A percentile compares a stretch with the other conserved stretches of the same genome.
These are phyloP conservation scores for Gamarada debralockiae DNA, from an alignment of 495 filamentous ascomycete genomes.

Conservation along the genomic window DNA sequence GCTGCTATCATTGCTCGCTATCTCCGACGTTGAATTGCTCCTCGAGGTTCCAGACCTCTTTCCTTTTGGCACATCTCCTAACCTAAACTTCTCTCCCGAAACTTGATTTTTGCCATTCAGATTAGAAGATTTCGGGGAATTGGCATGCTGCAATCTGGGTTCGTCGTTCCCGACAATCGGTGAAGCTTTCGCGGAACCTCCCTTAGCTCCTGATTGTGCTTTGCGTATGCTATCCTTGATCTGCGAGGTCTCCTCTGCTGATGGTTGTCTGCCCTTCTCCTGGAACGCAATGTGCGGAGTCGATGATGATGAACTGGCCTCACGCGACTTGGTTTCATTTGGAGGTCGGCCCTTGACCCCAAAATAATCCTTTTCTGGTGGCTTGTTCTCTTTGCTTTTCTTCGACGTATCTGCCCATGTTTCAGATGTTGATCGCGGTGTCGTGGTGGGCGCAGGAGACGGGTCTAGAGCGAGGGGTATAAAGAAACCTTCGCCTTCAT, in stretches of 20 bases:
- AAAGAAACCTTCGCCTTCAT: conserved; percentile 69
- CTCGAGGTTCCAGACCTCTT: conserved; percentile 58
- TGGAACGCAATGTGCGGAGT: conserved; percentile 91
- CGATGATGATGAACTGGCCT: conserved; percentile 41
- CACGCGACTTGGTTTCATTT: conserved; percentile 22
- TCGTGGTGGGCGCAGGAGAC: conserved; percentile 59
- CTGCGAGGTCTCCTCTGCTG: conserved; percentile 42
- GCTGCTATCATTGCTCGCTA: conserved; percentile 6
- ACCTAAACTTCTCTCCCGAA: conserved; percentile 56
- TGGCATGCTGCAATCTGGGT: conserved; percentile 30
- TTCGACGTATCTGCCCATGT: conserved; percentile 30
- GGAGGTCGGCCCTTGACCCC: conserved; percentile 28
- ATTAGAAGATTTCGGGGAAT: conserved; percentile 18
- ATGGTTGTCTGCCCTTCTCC: conserved; percentile 69
- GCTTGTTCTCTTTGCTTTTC: conserved; percentile 37
- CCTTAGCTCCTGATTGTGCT: conserved; percentile 34
- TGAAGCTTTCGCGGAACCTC: conserved; percentile 32
- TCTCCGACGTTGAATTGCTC: conserved; percentile 58
- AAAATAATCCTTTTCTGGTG: conserved; percentile 47
- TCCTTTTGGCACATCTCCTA: conserved; percentile 71
- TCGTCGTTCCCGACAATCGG: conserved; percentile 37
- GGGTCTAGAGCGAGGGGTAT: conserved; percentile 91
- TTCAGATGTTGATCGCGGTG: conserved; percentile 55
- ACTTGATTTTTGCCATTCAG: conserved; percentile 22
- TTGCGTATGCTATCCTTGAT: conserved; percentile 26